phyloP scores from a whole-genome alignment of 2,329 filamentous ascomycete species.

The Cercospora zeae-maydis region DNA sequence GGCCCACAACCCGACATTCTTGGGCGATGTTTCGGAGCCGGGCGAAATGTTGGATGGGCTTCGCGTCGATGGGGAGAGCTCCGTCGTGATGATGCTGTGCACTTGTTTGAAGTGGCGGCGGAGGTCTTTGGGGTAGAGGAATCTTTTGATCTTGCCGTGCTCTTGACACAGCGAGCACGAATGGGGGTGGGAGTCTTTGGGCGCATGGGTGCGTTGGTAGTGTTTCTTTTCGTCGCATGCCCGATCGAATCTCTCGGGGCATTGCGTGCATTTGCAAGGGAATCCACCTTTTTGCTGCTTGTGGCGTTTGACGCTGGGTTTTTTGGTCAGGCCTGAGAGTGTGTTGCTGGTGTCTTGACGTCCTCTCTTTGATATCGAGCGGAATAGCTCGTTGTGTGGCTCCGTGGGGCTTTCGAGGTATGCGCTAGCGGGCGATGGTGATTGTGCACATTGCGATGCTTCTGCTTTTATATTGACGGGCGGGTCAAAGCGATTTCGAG shows the following conservation, averaged over 20 bases:
- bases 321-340: not conserved
- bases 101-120: slow-evolving; percentile 14
- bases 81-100: not conserved
- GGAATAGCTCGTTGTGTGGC: not conserved
- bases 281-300: slow-evolving; percentile 11
- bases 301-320: not conserved
- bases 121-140: slow-evolving; percentile 18
- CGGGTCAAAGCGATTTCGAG: not conserved
- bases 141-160: slow-evolving; percentile 1
- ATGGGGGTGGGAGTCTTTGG: slow-evolving; percentile 2
- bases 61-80: not conserved
- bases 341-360: slow-evolving; percentile 6
- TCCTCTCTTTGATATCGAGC: not conserved
- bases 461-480: not conserved
- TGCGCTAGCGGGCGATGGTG: not conserved
- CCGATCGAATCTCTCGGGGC: slow-evolving; percentile 7
- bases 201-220: slow-evolving; percentile 5
- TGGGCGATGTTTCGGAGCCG: not conserved
- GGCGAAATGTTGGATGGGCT: not conserved
- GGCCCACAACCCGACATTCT: not conserved
- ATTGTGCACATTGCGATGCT: not conserved
- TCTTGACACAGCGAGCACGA: slow-evolving; percentile 2
- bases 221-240: slow-evolving; percentile 18
- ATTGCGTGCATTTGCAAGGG: slow-evolving; percentile 9
- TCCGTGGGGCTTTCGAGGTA: not conserved